phyloP scores from a whole-genome alignment of 2,329 filamentous ascomycete genomes.

The Fusarium nematophilum region DNA sequence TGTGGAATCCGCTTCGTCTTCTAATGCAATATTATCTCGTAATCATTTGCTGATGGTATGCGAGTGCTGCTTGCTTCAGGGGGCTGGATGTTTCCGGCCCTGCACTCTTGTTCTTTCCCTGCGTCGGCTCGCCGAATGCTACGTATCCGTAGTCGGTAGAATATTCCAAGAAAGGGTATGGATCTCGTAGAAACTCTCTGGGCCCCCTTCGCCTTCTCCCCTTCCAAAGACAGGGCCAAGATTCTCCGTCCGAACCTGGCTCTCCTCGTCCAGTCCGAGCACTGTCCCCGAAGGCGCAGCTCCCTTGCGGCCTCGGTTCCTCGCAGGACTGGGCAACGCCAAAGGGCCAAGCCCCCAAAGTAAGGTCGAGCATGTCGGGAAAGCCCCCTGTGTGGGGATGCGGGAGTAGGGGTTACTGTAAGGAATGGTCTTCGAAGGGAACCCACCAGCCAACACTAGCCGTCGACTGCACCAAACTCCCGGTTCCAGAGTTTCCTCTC shows the following conservation, averaged over 20 bases:
- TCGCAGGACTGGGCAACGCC: neutral
- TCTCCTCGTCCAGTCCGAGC: slow-evolving; percentile 3
- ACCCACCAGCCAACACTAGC: slow-evolving; percentile 29
- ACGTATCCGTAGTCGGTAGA: too few relatives aligned
- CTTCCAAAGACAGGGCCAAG: neutral
- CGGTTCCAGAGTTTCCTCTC: slow-evolving; percentile 21
- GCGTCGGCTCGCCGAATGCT: neutral
- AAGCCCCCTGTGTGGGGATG: slow-evolving; percentile 33
- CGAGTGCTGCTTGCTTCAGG: slow-evolving; percentile 8
- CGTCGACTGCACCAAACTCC: slow-evolving; percentile 26
- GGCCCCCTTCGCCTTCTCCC: neutral
- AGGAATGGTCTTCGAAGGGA: slow-evolving; percentile 20
- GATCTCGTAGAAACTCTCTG: slow-evolving; percentile 4
- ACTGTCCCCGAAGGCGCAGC: neutral
- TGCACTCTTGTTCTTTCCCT: neutral
- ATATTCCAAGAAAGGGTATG: neutral
- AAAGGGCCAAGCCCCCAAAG: slow-evolving; percentile 24
- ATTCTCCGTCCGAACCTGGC: neutral
- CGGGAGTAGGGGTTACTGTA: slow-evolving; percentile 28
- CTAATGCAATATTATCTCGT: slow-evolving; percentile 28
- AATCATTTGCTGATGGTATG: slow-evolving; percentile 37
- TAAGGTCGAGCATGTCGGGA: slow-evolving; percentile 24
- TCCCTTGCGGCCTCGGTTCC: neutral
- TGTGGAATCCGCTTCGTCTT: slow-evolving; percentile 21
- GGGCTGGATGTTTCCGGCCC: slow-evolving; percentile 1